Conservation (phyloP, 169 alveolate genomes). For the Plasmodium inui region DNA sequence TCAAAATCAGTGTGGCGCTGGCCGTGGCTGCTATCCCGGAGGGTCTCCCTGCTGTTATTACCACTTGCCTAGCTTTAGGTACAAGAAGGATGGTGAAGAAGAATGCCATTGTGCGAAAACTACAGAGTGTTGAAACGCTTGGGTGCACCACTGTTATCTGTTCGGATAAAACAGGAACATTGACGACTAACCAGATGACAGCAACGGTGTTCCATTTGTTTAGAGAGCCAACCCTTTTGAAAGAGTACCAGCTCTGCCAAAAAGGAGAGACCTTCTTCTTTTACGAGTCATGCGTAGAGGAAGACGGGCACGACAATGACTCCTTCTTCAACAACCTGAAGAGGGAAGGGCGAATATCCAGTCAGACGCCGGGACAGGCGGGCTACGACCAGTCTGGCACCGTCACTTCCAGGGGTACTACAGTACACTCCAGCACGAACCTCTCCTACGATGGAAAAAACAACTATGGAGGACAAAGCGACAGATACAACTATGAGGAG, state of each 20-base stretch:
- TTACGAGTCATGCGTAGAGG: slow-evolving; percentile 44
- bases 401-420: neutral
- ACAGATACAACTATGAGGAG: neutral
- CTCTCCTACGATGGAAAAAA: neutral
- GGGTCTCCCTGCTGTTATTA: slow-evolving; percentile 99
- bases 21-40: slow-evolving; percentile 99
- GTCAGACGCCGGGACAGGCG: neutral
- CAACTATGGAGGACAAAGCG: neutral
- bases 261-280: slow-evolving; percentile 76
- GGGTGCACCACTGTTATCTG: slow-evolving; percentile 99
- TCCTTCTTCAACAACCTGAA: slow-evolving; percentile 45
- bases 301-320: neutral
- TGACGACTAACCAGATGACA: slow-evolving; percentile 98
- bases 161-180: slow-evolving; percentile 99
- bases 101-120: slow-evolving; percentile 96
- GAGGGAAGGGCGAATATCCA: neutral
- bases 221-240: slow-evolving; percentile 30
- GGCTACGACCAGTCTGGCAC: neutral
- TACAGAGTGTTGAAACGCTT: slow-evolving; percentile 98
- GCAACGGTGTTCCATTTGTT: slow-evolving; percentile 84
- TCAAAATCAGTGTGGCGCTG: slow-evolving; percentile 98
- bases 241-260: slow-evolving; percentile 68
- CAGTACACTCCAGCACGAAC: neutral
- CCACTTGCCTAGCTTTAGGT: slow-evolving; percentile 98
- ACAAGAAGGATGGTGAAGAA: slow-evolving; percentile 97